These are phyloP conservation scores for Malus hybrid DNA, from an alignment of 331 rosid species.

Conservation along the genomic window DNA sequence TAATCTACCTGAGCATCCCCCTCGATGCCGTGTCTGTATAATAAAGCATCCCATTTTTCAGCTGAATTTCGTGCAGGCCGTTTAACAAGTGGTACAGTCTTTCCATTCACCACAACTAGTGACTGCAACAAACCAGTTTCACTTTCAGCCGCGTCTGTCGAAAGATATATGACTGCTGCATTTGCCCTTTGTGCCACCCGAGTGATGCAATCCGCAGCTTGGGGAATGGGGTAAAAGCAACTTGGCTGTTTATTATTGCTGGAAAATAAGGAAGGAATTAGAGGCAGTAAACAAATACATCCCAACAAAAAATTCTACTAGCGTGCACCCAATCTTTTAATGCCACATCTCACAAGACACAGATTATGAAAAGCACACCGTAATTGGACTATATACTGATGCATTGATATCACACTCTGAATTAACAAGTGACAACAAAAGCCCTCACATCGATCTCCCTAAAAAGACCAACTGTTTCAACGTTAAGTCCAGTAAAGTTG, in stretches of 20 bases:
- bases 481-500: not conserved
- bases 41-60: conserved; percentile 98
- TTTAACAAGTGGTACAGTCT: conserved; percentile 71
- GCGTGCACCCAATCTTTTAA: not conserved
- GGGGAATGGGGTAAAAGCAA: conserved; percentile 98
- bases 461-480: not conserved
- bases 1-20: conserved; percentile 68
- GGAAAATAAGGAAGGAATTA: conserved; percentile 26
- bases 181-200: conserved; percentile 59
- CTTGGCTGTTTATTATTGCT: conserved; percentile 78
- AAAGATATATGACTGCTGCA: conserved; percentile 72
- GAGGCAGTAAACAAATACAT: conserved; percentile 5
- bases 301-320: not conserved
- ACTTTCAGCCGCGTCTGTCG: conserved; percentile 93
- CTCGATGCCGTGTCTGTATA: conserved; percentile 68
- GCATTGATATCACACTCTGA: not conserved
- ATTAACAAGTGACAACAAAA: not conserved
- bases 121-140: conserved; percentile 85
- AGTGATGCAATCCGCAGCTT: conserved; percentile 88
- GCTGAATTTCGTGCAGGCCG: conserved; percentile 85
- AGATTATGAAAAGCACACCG: not conserved
- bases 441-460: not conserved
- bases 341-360: not conserved
- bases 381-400: not conserved
- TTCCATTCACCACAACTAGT: conserved; percentile 58